These are phyloP conservation scores for Perilla frutescens DNA, from an alignment of 257 asterid species.

Conservation along the genomic window DNA sequence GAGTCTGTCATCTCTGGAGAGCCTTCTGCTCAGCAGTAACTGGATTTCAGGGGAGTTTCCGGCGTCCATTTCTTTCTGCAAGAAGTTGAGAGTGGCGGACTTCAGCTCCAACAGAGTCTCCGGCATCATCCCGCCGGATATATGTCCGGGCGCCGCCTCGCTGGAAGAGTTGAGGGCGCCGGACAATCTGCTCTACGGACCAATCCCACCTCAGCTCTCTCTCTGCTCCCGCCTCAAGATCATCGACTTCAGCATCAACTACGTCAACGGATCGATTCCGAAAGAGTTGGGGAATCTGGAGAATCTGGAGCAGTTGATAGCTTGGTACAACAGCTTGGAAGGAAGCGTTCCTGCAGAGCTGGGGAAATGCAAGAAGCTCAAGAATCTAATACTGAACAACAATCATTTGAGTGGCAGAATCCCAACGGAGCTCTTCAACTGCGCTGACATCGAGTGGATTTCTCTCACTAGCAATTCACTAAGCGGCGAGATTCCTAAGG, in stretches of 20 bases:
- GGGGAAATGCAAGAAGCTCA: slow-evolving; percentile 87
- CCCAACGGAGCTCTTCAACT: slow-evolving; percentile 65
- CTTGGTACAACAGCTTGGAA: slow-evolving; percentile 87
- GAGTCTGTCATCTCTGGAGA: slow-evolving; percentile 66
- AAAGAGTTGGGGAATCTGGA: slow-evolving; percentile 70
- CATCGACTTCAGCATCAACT: slow-evolving; percentile 87
- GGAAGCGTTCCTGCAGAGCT: slow-evolving; percentile 77
- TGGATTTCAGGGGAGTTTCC: slow-evolving; percentile 73
- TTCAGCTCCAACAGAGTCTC: slow-evolving; percentile 79
- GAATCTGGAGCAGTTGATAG: slow-evolving; percentile 86
- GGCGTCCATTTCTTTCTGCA: slow-evolving; percentile 74
- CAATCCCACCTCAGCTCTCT: slow-evolving; percentile 71
- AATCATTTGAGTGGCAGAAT: slow-evolving; percentile 74
- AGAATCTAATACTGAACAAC: slow-evolving; percentile 82
- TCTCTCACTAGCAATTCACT: slow-evolving; percentile 83
- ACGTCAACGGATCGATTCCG: slow-evolving; percentile 84
- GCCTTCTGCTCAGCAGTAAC: slow-evolving; percentile 62
- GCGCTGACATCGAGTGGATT: slow-evolving; percentile 79
- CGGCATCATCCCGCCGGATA: slow-evolving; percentile 70
- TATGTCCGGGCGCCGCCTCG: slow-evolving; percentile 70
- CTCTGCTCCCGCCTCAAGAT: slow-evolving; percentile 67
- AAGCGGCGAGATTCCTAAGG: slow-evolving; percentile 71
- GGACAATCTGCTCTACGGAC: slow-evolving; percentile 67
- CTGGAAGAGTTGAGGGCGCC: slow-evolving; percentile 88
- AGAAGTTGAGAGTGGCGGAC: slow-evolving; percentile 63